phyloP scores from a whole-genome alignment of 371 early-diverging fungal species.

The Cladochytrium tenue region DNA sequence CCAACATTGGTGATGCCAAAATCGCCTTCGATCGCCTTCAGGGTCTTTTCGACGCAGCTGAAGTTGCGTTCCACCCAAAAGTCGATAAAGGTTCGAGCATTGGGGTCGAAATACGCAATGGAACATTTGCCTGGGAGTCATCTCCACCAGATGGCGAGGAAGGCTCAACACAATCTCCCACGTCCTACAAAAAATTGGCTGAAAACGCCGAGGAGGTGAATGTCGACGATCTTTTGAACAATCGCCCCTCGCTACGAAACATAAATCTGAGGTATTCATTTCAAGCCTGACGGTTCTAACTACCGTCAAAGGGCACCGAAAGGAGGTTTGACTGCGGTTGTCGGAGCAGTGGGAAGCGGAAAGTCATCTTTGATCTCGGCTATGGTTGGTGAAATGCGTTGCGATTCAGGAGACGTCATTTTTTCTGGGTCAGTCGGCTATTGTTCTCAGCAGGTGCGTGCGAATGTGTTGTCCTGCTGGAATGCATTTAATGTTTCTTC shows the following conservation, averaged over 20 bases:
- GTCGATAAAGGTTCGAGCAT: slow-evolving; percentile 3
- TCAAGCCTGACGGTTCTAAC: neutral
- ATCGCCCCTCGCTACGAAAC: slow-evolving; percentile 9
- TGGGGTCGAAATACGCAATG: slow-evolving; percentile 19
- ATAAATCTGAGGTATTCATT: slow-evolving; percentile 3
- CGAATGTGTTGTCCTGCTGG: neutral
- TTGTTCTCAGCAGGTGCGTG: slow-evolving; percentile 43
- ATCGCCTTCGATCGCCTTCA: slow-evolving; percentile 26
- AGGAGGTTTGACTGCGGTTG: slow-evolving; percentile 53
- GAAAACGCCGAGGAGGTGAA: no score
- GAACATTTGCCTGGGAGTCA: slow-evolving; percentile 27
- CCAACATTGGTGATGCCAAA: slow-evolving; percentile 16
- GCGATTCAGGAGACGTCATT: slow-evolving; percentile 14
- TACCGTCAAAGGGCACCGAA: slow-evolving; percentile 24
- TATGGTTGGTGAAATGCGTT: slow-evolving; percentile 57
- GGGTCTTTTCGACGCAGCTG: slow-evolving; percentile 22
- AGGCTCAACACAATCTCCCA: neutral
- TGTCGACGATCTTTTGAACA: neutral
- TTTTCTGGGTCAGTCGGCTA: slow-evolving; percentile 38
- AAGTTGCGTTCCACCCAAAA: slow-evolving; percentile 21
- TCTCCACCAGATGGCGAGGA: slow-evolving; percentile 6
- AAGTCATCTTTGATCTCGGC: slow-evolving; percentile 60
- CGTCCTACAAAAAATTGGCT: no score
- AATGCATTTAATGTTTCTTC: neutral
- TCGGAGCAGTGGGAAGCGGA: slow-evolving; percentile 63